phyloP scores from a whole-genome alignment of 192 early-diverging fungal species.

The Linnemannia zychae region DNA sequence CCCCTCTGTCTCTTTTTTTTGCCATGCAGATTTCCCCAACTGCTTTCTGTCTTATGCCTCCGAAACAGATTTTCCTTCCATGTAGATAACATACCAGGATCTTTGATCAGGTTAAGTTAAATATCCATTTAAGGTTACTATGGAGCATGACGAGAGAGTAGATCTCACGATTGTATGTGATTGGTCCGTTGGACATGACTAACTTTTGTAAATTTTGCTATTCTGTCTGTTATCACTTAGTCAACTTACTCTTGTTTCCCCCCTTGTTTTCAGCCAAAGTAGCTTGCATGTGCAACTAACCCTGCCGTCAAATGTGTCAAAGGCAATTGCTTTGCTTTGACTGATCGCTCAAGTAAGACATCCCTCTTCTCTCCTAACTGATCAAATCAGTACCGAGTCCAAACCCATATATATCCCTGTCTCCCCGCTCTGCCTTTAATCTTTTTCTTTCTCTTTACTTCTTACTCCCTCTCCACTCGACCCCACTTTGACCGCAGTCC shows the following conservation, averaged over 20 bases:
- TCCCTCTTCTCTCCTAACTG: neutral
- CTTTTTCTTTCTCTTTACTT: neutral
- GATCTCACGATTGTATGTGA: neutral
- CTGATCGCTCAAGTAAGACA: neutral
- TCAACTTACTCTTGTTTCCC: neutral
- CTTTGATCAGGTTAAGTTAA: no score
- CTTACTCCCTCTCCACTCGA: neutral
- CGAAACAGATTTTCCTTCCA: no score
- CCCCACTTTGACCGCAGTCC: conserved; percentile 1
- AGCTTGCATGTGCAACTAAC: neutral
- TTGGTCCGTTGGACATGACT: conserved; percentile 1
- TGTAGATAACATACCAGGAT: no score
- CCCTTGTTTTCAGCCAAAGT: neutral
- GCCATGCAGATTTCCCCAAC: neutral
- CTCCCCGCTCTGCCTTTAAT: neutral
- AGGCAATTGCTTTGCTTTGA: neutral
- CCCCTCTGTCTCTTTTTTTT: neutral
- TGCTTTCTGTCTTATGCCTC: neutral
- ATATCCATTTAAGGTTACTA: no score
- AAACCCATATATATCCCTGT: neutral
- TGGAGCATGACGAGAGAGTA: neutral
- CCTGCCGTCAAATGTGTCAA: neutral
- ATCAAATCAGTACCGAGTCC: neutral
- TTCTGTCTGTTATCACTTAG: neutral
- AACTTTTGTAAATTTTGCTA: neutral